Evolutionary conservation across 2,329 filamentous ascomycete species (phyloP).

Genomic region (Emmonsiellopsis sp.): DNA sequence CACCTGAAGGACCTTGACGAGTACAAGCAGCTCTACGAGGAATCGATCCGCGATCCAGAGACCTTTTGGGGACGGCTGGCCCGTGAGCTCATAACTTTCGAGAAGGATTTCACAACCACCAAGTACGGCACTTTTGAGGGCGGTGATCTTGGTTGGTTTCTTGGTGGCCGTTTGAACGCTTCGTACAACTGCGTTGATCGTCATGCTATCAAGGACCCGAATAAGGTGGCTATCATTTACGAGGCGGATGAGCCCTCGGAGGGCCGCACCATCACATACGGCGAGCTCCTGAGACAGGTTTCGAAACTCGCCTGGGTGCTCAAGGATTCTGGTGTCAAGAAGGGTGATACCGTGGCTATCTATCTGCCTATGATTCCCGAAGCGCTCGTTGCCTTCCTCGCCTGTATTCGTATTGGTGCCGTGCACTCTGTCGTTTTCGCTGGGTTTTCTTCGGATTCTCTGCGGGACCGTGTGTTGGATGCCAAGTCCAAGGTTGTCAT

Average conservation of each 20-base stretch:
- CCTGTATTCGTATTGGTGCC: constrained; percentile 84
- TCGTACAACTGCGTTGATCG: constrained; percentile 97
- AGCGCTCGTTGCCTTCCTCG: constrained; percentile 81
- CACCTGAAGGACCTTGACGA: constrained; percentile 52
- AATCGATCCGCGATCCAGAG: constrained; percentile 83
- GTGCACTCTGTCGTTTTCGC: constrained; percentile 97
- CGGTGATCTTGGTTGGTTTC: constrained; percentile 89
- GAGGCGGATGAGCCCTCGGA: constrained; percentile 86
- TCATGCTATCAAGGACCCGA: constrained; percentile 87
- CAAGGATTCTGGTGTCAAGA: constrained; percentile 91
- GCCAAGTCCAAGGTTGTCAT: constrained; percentile 89
- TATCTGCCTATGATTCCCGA: constrained; percentile 99
- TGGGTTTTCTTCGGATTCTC: constrained; percentile 91
- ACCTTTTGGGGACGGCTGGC: constrained; percentile 85
- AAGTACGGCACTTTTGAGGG: constrained; percentile 63
- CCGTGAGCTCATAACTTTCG: constrained; percentile 83
- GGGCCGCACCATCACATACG: constrained; percentile 84
- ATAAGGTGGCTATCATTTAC: constrained; percentile 95
- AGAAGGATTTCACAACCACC: constrained; percentile 84
- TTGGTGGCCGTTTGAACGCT: constrained; percentile 87
- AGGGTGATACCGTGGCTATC: constrained; percentile 93
- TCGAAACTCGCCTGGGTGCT: constrained; percentile 78
- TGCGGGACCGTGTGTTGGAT: constrained; percentile 89
- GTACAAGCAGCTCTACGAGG: constrained; percentile 57
- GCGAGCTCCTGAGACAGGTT: constrained; percentile 86